Conservation (phyloP, 192 early-diverging fungal species). For the Coemansia sp. region DNA sequence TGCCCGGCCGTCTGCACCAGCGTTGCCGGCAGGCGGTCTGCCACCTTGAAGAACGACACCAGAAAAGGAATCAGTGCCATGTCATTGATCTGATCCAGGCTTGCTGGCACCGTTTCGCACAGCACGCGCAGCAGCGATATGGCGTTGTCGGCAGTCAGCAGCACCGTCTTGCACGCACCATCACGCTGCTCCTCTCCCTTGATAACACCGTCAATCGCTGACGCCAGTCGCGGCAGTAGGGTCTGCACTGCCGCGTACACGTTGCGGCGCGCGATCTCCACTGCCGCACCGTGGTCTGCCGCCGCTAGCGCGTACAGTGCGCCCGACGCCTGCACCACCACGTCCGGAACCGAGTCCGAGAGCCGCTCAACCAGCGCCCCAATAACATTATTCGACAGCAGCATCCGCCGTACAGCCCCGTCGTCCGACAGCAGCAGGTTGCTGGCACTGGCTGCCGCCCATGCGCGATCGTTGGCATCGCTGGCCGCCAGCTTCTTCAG, state of each 20-base stretch:
- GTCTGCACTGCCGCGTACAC: slow-evolving; percentile 30
- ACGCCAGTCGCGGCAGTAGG: slow-evolving; percentile 39
- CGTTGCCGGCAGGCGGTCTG: slow-evolving; percentile 30
- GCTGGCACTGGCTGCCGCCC: slow-evolving; percentile 84
- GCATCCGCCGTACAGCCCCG: slow-evolving; percentile 53
- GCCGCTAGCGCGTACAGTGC: slow-evolving; percentile 56
- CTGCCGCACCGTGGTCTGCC: slow-evolving; percentile 40
- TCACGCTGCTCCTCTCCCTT: slow-evolving; percentile 27
- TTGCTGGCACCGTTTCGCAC: slow-evolving; percentile 68
- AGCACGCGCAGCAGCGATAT: slow-evolving; percentile 42
- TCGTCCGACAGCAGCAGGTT: slow-evolving; percentile 59
- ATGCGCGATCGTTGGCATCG: slow-evolving; percentile 73
- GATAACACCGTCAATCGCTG: slow-evolving; percentile 42
- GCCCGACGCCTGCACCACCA: slow-evolving; percentile 69
- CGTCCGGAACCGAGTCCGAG: slow-evolving; percentile 65
- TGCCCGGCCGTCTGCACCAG: slow-evolving; percentile 58
- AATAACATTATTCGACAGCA: slow-evolving; percentile 71
- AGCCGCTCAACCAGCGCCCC: slow-evolving; percentile 66
- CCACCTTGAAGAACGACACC: slow-evolving; percentile 62
- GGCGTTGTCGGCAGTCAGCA: slow-evolving; percentile 45
- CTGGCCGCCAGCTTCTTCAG: slow-evolving; percentile 59
- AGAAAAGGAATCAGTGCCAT: slow-evolving; percentile 61
- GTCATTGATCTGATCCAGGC: slow-evolving; percentile 63
- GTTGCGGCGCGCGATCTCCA: slow-evolving; percentile 43
- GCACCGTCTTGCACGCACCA: slow-evolving; percentile 45